Conservation (phyloP, 2,329 filamentous ascomycete species). For the Dothistroma septosporum region DNA sequence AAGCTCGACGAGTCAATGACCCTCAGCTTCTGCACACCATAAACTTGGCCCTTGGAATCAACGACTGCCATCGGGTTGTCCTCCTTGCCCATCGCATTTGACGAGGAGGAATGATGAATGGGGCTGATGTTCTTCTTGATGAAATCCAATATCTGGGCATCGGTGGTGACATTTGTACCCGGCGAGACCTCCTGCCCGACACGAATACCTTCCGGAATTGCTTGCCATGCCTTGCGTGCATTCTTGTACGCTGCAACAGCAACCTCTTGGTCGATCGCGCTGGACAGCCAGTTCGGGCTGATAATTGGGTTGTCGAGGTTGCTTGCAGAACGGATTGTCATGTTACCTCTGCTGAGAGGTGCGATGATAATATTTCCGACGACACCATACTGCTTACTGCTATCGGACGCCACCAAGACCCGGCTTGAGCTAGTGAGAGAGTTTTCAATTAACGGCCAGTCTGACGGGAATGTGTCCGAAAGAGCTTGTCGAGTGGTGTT, state of each 20-base stretch:
- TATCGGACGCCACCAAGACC: slow-evolving; percentile 22
- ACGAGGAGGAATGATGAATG: slow-evolving; percentile 17
- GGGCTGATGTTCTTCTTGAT: slow-evolving; percentile 23
- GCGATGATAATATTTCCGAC: slow-evolving; percentile 33
- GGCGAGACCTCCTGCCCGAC: slow-evolving; percentile 39
- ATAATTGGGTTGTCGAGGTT: slow-evolving; percentile 33
- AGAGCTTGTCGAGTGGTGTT: slow-evolving; percentile 8
- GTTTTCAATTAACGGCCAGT: slow-evolving; percentile 37
- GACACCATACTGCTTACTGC: slow-evolving; percentile 33
- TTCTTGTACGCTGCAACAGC: slow-evolving; percentile 35
- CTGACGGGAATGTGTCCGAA: slow-evolving; percentile 24
- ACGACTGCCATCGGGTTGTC: slow-evolving; percentile 37
- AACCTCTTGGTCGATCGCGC: slow-evolving; percentile 33
- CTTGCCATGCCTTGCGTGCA: slow-evolving; percentile 29
- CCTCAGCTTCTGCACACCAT: slow-evolving; percentile 37
- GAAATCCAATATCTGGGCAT: slow-evolving; percentile 42
- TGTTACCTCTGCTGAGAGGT: slow-evolving; percentile 35
- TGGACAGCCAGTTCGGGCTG: slow-evolving; percentile 37
- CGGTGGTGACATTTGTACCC: slow-evolving; percentile 37
- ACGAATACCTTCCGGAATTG: slow-evolving; percentile 25
- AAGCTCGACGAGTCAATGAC: slow-evolving; percentile 38
- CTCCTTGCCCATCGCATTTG: slow-evolving; percentile 26
- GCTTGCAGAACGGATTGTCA: slow-evolving; percentile 33
- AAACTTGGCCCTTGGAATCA: slow-evolving; percentile 37
- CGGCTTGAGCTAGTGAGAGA: slow-evolving; percentile 7